These are phyloP conservation scores for Alternaria conjuncta DNA, from an alignment of 2,329 filamentous ascomycete species.

Conservation along the genomic window DNA sequence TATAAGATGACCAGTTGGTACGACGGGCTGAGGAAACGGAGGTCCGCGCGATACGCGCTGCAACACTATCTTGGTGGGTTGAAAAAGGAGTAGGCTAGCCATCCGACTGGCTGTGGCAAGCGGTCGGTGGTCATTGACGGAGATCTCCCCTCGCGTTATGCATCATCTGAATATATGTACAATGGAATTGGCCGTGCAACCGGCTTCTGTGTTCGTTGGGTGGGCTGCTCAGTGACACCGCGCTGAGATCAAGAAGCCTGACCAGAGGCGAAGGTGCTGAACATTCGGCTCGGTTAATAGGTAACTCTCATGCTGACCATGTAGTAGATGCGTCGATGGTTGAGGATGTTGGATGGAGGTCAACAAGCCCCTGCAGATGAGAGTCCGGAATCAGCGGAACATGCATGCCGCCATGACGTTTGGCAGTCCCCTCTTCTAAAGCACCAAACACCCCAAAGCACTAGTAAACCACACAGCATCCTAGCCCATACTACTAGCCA, in stretches of 20 bases:
- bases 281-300: background rate
- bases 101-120: background rate
- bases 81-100: background rate
- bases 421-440: background rate
- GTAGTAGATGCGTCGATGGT: background rate
- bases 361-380: background rate
- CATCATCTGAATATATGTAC: background rate
- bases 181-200: background rate
- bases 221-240: background rate
- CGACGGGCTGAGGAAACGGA: background rate
- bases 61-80: background rate
- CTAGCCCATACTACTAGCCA: background rate
- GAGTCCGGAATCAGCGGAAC: constrained; percentile 7
- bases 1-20: background rate
- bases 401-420: constrained; percentile 5
- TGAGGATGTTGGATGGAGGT: background rate
- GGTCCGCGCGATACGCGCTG: background rate
- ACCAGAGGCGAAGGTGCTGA: background rate
- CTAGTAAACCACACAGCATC: background rate
- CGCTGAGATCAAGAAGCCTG: background rate
- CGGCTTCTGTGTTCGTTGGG: background rate
- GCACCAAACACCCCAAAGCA: background rate
- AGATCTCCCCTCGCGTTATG: background rate
- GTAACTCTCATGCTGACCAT: background rate
- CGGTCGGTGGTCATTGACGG: background rate